Percentiles rank a stretch among this genome's conserved stretches.
Conservation (phyloP, 495 filamentous ascomycete species). For the Penicillium salamii region DNA sequence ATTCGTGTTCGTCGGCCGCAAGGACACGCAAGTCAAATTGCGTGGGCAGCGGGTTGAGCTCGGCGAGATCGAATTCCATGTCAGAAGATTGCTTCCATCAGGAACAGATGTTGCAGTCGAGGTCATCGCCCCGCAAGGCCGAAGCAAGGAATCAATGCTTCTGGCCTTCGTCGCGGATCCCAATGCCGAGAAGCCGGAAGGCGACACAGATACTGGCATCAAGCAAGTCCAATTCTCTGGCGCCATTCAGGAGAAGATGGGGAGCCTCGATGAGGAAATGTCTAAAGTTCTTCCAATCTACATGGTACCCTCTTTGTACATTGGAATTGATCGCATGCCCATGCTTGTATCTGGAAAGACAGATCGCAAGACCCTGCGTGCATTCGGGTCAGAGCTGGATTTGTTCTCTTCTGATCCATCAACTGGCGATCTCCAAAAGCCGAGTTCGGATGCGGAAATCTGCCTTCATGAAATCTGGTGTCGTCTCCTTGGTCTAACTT, state of each 20-base stretch:
- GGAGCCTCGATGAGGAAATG: not conserved
- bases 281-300: conserved; percentile 22
- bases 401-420: conserved; percentile 1
- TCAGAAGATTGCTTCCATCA: not conserved
- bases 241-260: not conserved
- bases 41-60: not conserved
- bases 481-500: conserved; percentile 8
- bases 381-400: conserved; percentile 1
- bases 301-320: conserved; percentile 40
- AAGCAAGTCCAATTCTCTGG: not conserved
- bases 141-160: conserved; percentile 4
- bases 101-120: not conserved
- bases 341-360: conserved; percentile 33
- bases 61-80: not conserved
- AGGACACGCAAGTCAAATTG: conserved; percentile 27
- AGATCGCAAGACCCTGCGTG: conserved; percentile 17
- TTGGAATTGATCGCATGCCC: conserved; percentile 36
- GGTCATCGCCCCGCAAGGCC: not conserved
- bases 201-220: not conserved
- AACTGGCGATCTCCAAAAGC: not conserved
- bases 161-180: conserved; percentile 9
- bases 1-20: conserved; percentile 2
- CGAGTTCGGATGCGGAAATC: conserved; percentile 3
- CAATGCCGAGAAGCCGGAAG: conserved; percentile 1
- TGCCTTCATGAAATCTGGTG: conserved; percentile 14